Percentiles rank a stretch among this genome's conserved stretches.
Conservation (phyloP, 2,329 filamentous ascomycete species). For the Talaromyces atroroseus region DNA sequence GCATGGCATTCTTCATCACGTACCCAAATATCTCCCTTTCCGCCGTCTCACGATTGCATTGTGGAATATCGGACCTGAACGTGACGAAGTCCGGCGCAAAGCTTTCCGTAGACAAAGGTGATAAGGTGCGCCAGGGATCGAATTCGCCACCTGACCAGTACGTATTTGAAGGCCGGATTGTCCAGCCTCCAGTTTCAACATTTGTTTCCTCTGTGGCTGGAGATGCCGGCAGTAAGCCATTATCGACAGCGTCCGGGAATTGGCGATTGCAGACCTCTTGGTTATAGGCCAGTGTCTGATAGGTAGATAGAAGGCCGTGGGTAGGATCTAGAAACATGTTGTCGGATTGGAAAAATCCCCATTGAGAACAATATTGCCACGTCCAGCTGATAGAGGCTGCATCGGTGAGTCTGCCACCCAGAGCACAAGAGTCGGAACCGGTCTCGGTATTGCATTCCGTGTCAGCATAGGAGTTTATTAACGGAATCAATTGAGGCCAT, state of each 20-base stretch:
- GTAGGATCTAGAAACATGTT: constrained; percentile 37
- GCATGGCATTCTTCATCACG: constrained; percentile 41
- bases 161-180: constrained; percentile 47
- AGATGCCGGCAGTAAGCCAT: constrained; percentile 37
- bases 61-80: constrained; percentile 38
- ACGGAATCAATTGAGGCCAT: constrained; percentile 32
- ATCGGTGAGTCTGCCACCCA: constrained; percentile 31
- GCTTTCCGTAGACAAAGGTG: constrained; percentile 37
- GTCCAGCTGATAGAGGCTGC: constrained; percentile 41
- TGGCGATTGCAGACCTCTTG: constrained; percentile 44
- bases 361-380: constrained; percentile 52
- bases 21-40: constrained; percentile 45
- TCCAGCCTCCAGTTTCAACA: constrained; percentile 45
- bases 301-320: constrained; percentile 44
- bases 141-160: constrained; percentile 49
- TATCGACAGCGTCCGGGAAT: constrained; percentile 40
- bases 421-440: constrained; percentile 30
- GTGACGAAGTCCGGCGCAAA: constrained; percentile 35
- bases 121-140: constrained; percentile 49
- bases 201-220: constrained; percentile 40
- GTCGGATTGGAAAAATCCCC: constrained; percentile 47
- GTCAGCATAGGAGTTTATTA: constrained; percentile 36
- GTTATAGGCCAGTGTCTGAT: constrained; percentile 42
- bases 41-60: constrained; percentile 36
- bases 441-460: constrained; percentile 35